A percentile compares a stretch with the other conserved stretches of the same genome.
phyloP scores from a whole-genome alignment of 2,329 filamentous ascomycete species.

The Penicillium sp. region DNA sequence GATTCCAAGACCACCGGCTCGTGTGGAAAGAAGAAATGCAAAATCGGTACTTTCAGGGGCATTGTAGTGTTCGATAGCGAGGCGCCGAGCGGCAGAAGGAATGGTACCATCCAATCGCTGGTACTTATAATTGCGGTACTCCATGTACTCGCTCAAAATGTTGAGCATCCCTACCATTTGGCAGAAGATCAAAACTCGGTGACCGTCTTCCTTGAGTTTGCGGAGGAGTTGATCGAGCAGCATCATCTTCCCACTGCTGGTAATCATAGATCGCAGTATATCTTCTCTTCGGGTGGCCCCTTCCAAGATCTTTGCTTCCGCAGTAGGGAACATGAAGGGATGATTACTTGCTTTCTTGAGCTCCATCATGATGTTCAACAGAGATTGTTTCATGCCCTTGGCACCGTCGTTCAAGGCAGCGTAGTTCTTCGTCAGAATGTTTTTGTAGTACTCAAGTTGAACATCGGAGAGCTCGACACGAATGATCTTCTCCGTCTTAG shows the following conservation, averaged over 20 bases:
- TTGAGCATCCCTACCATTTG: slow-evolving; percentile 99
- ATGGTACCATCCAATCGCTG: slow-evolving; percentile 96
- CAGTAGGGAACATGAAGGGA: slow-evolving; percentile 95
- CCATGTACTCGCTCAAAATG: slow-evolving; percentile 91
- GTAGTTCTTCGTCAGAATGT: slow-evolving; percentile 96
- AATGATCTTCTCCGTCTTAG: slow-evolving; percentile 98
- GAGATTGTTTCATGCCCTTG: slow-evolving; percentile 88
- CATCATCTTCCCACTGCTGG: slow-evolving; percentile 99
- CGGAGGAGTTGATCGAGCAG: slow-evolving; percentile 91
- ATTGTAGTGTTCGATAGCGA: slow-evolving; percentile 98
- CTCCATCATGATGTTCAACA: slow-evolving; percentile 99
- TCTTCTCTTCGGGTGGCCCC: slow-evolving; percentile 85
- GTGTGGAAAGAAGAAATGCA: slow-evolving; percentile 91
- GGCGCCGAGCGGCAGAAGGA: slow-evolving; percentile 79
- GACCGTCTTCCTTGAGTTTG: slow-evolving; percentile 90
- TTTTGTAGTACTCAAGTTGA: slow-evolving; percentile 98
- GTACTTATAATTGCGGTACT: slow-evolving; percentile 90
- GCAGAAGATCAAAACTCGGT: slow-evolving; percentile 96
- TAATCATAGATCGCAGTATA: slow-evolving; percentile 87
- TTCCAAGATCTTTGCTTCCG: slow-evolving; percentile 84
- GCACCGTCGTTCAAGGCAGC: slow-evolving; percentile 88
- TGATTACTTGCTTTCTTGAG: slow-evolving; percentile 99
- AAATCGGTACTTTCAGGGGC: slow-evolving; percentile 96
- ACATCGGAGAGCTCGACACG: slow-evolving; percentile 96
- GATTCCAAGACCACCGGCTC: slow-evolving; percentile 96